A percentile compares a stretch with the other conserved stretches of the same genome.
Conservation (phyloP, 148 eudicot genomes). For the Rhododendron simsii region DNA sequence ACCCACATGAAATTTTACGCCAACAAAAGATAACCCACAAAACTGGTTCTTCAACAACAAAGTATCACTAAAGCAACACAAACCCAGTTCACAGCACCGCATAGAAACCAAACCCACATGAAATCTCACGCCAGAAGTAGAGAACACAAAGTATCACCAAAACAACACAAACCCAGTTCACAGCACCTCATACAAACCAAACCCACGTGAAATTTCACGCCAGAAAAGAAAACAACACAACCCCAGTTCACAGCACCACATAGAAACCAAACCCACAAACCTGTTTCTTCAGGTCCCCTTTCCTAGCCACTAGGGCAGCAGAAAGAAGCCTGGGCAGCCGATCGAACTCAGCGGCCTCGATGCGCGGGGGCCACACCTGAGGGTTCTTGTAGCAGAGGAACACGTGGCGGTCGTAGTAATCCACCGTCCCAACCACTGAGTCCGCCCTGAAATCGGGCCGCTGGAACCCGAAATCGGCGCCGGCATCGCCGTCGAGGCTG, state of each 20-base stretch:
- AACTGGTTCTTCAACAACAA: background rate
- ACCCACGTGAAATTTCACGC: background rate
- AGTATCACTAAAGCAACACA: background rate
- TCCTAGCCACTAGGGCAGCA: constrained; percentile 65
- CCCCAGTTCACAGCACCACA: background rate
- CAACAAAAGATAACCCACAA: background rate
- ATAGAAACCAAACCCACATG: background rate
- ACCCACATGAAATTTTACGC: background rate
- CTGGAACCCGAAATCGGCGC: constrained; percentile 53
- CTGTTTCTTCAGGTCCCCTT: constrained; percentile 53
- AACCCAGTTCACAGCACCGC: background rate
- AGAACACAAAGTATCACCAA: background rate
- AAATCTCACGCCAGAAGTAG: background rate
- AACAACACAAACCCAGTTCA: constrained; percentile 6
- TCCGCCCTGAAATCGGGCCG: constrained; percentile 60
- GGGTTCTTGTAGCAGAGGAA: constrained; percentile 93
- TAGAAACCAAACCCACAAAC: constrained; percentile 19
- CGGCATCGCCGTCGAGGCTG: constrained; percentile 23
- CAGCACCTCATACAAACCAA: background rate
- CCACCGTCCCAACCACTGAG: constrained; percentile 58
- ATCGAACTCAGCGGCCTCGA: constrained; percentile 98
- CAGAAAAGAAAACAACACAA: background rate
- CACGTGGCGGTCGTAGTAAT: constrained; percentile 75
- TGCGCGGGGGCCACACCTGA: constrained; percentile 87
- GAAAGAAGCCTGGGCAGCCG: constrained; percentile 86